Base-by-base conservation (phyloP, 1,139 yeast genomes). In the Pichia norvegensis region DNA sequence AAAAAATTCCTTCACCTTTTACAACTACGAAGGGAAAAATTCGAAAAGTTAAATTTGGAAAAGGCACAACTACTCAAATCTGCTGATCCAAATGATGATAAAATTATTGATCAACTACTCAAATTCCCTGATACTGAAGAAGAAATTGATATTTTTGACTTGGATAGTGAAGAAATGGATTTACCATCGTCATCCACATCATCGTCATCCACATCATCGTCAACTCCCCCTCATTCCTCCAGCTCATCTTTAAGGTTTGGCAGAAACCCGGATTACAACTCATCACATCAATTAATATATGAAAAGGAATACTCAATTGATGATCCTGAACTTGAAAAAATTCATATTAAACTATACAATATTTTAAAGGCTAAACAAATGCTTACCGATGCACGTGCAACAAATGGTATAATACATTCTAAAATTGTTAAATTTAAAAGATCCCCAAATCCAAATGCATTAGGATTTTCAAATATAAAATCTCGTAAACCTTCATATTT, bases 371-470 rank as follows among this genome's bases (percentile, higher is more conserved):
- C 59, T n/a, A 40, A 48, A 33, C 58, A 54, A 41, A 45, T 60
- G 53, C 52, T 50, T 29, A 48, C 50, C 19, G 57, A 59, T 39
- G 57, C 55, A 3, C 48, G 49, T 27, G 47, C 46, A 25, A 55
- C 58, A 1, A 50, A 55, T 41, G 64, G 62, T 2, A 51, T 55
- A 2, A 55, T 62, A 21, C 47, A 49, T 40, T 52, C 63, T 1
- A 61, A 60, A 46, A 49, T 62, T 11, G 61, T 62, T 17, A 55
- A 58, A 42, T 55, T 60, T 35, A 67, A 64, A 50, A 64, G 71
- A 47, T 60, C 57, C 38, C 73, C 77, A 1, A 73, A 72, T 55
- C 70, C 76, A 8, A 74, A 74, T 52, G 64, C 67, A 41, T 41
- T 69, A n/a, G 72, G 70, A 1, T 61, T 68, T 51, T 63, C 70